A percentile compares a stretch with the other conserved stretches of the same genome.
Evolutionary conservation across 2,329 filamentous ascomycete species (phyloP).

Genomic region (Phyllosticta citrichinensis): DNA sequence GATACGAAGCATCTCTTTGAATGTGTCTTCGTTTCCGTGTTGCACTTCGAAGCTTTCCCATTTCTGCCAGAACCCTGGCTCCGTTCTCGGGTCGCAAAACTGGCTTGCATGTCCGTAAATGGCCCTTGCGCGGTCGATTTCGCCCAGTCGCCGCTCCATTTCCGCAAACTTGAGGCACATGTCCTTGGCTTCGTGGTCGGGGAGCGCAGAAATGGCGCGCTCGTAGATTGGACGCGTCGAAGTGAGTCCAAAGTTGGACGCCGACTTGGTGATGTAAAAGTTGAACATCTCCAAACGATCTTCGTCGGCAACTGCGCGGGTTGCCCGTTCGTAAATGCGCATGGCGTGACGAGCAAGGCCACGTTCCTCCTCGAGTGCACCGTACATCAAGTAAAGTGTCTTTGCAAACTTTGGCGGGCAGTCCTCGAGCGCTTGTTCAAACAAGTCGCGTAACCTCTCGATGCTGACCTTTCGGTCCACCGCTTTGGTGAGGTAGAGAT

Average conservation of each 20-base stretch:
- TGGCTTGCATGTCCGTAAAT: conserved; percentile 96
- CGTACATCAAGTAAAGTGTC: conserved; percentile 95
- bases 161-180: conserved; percentile 99
- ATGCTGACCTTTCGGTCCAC: conserved; percentile 94
- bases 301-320: conserved; percentile 86
- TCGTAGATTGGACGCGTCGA: conserved; percentile 95
- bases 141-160: conserved; percentile 83
- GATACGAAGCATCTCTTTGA: conserved; percentile 97
- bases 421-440: conserved; percentile 92
- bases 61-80: conserved; percentile 84
- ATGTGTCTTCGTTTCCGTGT: conserved; percentile 97
- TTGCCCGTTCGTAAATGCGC: conserved; percentile 97
- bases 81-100: conserved; percentile 90
- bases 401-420: conserved; percentile 95
- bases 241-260: conserved; percentile 92
- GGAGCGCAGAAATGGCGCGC: conserved; percentile 83
- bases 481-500: conserved; percentile 92
- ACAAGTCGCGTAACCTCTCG: conserved; percentile 84
- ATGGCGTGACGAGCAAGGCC: conserved; percentile 93
- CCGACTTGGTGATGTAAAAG: conserved; percentile 98
- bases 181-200: conserved; percentile 83
- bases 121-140: conserved; percentile 87
- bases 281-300: conserved; percentile 97
- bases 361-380: conserved; percentile 89
- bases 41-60: conserved; percentile 98